Conservation (phyloP, 2,329 filamentous ascomycete species). For the Verruconis gallopava region DNA sequence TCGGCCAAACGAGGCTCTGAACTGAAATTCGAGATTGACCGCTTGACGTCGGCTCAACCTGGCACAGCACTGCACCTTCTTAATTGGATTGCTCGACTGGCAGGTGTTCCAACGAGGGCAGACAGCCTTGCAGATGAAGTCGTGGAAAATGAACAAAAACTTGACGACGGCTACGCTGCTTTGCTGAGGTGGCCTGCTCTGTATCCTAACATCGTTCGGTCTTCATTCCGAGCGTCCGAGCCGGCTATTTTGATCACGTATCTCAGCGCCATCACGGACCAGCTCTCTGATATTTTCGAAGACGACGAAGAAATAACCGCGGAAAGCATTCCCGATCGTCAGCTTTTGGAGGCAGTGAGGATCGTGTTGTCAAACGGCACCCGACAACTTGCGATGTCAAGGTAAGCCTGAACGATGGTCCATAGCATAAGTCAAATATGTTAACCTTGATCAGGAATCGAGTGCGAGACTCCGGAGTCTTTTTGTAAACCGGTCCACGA, state of each 20-base stretch:
- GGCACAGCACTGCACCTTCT: constrained; percentile 21
- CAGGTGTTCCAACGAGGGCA: constrained; percentile 5
- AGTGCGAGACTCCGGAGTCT: no score
- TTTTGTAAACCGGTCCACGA: no score
- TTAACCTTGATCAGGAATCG: no score
- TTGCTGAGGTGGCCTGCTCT: constrained; percentile 19
- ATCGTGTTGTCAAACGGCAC: no score
- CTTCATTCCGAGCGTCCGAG: constrained; percentile 18
- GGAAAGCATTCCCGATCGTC: no score
- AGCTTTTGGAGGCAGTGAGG: no score
- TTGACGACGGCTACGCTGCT: constrained; percentile 17
- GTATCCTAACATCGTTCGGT: constrained; percentile 20
- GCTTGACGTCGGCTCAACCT: constrained; percentile 19
- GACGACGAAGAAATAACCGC: no score
- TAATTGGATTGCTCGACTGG: constrained; percentile 19
- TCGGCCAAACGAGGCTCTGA: constrained; percentile 15
- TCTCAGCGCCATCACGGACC: constrained; percentile 17
- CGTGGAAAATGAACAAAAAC: constrained; percentile 16
- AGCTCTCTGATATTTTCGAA: constrained; percentile 18
- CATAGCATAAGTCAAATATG: no score
- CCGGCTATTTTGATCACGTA: constrained; percentile 19
- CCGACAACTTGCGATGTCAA: no score
- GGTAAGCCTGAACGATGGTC: no score
- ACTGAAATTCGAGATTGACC: constrained; percentile 18
- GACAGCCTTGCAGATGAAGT: constrained; percentile 17